These are phyloP conservation scores for Emergomyces orientalis DNA, from an alignment of 2,329 filamentous ascomycete genomes.

Conservation along the genomic window DNA sequence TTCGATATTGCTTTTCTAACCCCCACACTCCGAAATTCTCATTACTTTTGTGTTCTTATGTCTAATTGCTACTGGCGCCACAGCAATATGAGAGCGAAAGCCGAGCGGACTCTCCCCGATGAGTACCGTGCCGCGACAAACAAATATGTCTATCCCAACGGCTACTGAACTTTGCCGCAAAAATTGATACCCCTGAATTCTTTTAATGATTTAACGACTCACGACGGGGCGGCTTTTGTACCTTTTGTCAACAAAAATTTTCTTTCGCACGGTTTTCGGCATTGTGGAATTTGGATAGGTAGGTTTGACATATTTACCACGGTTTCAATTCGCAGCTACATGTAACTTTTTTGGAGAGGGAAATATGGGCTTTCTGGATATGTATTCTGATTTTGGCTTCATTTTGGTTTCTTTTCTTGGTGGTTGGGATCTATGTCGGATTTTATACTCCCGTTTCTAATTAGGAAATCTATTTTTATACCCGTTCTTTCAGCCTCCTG, in stretches of 20 bases:
- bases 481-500: background rate
- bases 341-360: constrained; percentile 4
- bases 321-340: background rate
- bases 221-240: constrained; percentile 7
- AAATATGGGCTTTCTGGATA: constrained; percentile 8
- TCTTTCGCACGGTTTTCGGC: background rate
- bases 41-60: background rate
- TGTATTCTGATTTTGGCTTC: constrained; percentile 11
- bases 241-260: constrained; percentile 3
- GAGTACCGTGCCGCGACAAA: constrained; percentile 23
- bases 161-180: constrained; percentile 13
- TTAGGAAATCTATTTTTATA: constrained; percentile 3
- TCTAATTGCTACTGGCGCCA: background rate
- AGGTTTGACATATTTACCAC: background rate
- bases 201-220: constrained; percentile 18
- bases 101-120: constrained; percentile 22
- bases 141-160: constrained; percentile 20
- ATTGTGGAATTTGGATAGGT: background rate
- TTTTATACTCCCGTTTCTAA: background rate
- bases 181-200: constrained; percentile 2
- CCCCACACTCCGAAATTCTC: constrained; percentile 8
- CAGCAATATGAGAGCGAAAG: constrained; percentile 25
- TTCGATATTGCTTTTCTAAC: background rate
- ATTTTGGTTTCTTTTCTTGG: constrained; percentile 2
- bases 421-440: background rate